Conservation (phyloP, 225 moss, liverwort and hornwort species). For the Pseudoscleropodium purum region DNA sequence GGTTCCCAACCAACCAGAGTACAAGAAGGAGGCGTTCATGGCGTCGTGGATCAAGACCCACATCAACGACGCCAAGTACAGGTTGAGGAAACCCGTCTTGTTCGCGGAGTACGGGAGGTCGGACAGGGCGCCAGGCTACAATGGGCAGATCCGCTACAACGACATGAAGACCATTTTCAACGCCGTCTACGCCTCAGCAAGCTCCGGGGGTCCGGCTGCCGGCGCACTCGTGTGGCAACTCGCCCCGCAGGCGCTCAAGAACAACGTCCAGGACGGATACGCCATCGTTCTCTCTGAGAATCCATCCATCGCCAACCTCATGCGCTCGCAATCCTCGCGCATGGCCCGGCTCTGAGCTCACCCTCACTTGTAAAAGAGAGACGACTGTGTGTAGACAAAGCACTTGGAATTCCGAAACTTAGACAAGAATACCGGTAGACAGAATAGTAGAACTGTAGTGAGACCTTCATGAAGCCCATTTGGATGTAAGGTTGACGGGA, state of each 20-base stretch:
- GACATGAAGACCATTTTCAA: constrained; percentile 41
- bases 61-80: constrained; percentile 26
- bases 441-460: neutral
- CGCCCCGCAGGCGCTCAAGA: constrained; percentile 13
- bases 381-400: neutral
- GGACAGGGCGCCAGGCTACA: constrained; percentile 15
- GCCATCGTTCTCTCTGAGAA: constrained; percentile 15
- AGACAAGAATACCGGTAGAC: neutral
- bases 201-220: constrained; percentile 34
- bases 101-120: constrained; percentile 60
- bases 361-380: neutral
- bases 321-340: constrained; percentile 25
- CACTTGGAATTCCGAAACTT: neutral
- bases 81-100: constrained; percentile 40
- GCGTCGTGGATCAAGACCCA: constrained; percentile 40
- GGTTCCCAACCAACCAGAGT: constrained; percentile 18
- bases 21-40: constrained; percentile 26
- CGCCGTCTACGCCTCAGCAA: constrained; percentile 30
- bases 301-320: constrained; percentile 15
- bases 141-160: neutral
- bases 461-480: constrained; percentile 9
- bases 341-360: constrained; percentile 1
- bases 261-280: constrained; percentile 25
- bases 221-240: constrained; percentile 65
- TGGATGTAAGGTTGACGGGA: constrained; percentile 14